These are phyloP conservation scores for Paraconiothyrium sp. DNA, from an alignment of 2,329 filamentous ascomycete species.

Conservation along the genomic window DNA sequence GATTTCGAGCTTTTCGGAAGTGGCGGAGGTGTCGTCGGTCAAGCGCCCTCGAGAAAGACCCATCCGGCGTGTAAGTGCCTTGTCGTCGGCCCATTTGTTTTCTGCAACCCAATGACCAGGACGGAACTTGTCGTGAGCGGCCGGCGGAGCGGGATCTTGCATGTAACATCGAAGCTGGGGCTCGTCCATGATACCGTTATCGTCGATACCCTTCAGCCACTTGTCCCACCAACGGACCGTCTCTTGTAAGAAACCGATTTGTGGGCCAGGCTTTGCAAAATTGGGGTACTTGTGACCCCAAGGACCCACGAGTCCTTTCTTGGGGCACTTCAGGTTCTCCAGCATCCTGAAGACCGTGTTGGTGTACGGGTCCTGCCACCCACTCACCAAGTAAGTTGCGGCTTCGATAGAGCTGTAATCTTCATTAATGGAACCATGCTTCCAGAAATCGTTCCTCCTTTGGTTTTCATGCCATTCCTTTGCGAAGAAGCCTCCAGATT, in stretches of 20 bases:
- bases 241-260: slow-evolving; percentile 13
- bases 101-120: slow-evolving; percentile 12
- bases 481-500: slow-evolving; percentile 13
- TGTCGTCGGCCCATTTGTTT: slow-evolving; percentile 7
- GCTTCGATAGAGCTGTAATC: slow-evolving; percentile 13
- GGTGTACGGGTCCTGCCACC: slow-evolving; percentile 14
- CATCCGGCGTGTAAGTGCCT: not conserved
- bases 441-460: slow-evolving; percentile 13
- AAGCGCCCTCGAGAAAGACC: slow-evolving; percentile 6
- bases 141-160: slow-evolving; percentile 11
- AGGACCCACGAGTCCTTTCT: slow-evolving; percentile 14
- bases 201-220: slow-evolving; percentile 13
- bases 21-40: not conserved
- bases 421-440: slow-evolving; percentile 12
- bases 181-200: slow-evolving; percentile 13
- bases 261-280: slow-evolving; percentile 12
- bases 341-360: slow-evolving; percentile 13
- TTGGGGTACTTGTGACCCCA: slow-evolving; percentile 15
- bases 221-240: slow-evolving; percentile 17
- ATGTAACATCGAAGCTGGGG: slow-evolving; percentile 13
- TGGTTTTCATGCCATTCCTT: slow-evolving; percentile 16
- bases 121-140: slow-evolving; percentile 13
- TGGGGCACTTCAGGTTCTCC: slow-evolving; percentile 13
- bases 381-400: slow-evolving; percentile 12
- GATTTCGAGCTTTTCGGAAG: not conserved